Percentiles rank a stretch among this genome's conserved stretches.
These are phyloP conservation scores for Asclepias syriaca DNA, from an alignment of 257 asterid genomes.

Conservation along the genomic window DNA sequence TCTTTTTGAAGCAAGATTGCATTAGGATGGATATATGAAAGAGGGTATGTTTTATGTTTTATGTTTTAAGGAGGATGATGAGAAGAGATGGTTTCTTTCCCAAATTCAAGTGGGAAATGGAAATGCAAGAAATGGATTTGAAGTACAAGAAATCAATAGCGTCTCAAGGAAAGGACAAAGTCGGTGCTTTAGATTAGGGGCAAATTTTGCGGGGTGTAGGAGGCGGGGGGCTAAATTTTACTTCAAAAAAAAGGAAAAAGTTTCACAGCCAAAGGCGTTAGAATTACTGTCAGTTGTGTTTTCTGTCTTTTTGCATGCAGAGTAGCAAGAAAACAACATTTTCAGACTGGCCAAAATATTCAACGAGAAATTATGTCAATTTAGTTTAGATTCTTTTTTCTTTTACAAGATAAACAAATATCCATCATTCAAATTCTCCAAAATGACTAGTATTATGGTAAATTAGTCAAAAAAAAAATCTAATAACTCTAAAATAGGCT, in stretches of 20 bases:
- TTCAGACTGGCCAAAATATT: background rate
- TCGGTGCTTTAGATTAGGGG: conserved; percentile 22
- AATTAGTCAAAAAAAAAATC: no score
- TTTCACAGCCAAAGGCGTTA: background rate
- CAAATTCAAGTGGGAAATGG: conserved; percentile 10
- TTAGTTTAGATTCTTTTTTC: background rate
- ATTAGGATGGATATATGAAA: background rate
- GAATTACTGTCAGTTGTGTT: conserved; percentile 11
- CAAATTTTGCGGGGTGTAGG: conserved; percentile 32
- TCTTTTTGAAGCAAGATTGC: conserved; percentile 2
- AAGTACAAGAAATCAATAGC: conserved; percentile 40
- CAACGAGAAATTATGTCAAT: background rate
- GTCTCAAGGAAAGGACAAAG: conserved; percentile 29
- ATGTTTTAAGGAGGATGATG: no score
- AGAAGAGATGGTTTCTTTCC: background rate
- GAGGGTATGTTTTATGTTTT: no score
- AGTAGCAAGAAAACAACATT: conserved; percentile 12
- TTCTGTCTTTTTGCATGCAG: conserved; percentile 23
- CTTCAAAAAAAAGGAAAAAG: no score
- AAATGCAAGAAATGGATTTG: conserved; percentile 18
- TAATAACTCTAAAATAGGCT: no score
- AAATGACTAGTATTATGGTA: no score
- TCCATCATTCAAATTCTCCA: no score
- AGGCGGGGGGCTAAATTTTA: conserved; percentile 3
- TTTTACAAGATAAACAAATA: no score